These are phyloP conservation scores for Citrus inodora DNA, from an alignment of 345 rosid genomes.

Conservation along the genomic window DNA sequence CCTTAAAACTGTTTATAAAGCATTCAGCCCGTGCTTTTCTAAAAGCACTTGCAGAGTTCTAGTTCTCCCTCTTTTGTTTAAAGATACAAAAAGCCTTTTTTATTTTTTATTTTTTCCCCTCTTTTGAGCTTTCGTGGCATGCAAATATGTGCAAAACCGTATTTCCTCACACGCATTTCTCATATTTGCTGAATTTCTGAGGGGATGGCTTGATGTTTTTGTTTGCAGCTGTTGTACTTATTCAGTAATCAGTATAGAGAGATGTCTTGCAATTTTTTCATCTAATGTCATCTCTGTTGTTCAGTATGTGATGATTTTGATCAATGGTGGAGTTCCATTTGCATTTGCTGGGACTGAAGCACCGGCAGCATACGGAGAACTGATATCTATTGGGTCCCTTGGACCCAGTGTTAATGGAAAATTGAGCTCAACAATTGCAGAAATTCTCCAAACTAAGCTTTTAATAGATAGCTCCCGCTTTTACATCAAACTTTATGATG, in stretches of 20 bases:
- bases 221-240: neutral
- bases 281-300: neutral
- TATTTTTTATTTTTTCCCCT: too few relatives aligned
- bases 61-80: neutral
- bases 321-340: conserved; percentile 83
- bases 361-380: conserved; percentile 88
- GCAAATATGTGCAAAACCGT: too few relatives aligned
- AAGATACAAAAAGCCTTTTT: neutral
- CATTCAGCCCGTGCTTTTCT: neutral
- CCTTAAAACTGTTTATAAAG: neutral
- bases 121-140: neutral
- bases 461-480: conserved; percentile 80
- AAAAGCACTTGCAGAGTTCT: neutral
- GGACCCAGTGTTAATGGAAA: conserved; percentile 69
- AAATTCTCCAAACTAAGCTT: conserved; percentile 79
- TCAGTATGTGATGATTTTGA: conserved; percentile 89
- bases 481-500: conserved; percentile 82
- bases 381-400: conserved; percentile 83
- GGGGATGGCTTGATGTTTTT: neutral
- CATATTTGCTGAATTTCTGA: neutral
- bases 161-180: neutral
- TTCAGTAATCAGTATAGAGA: neutral
- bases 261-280: neutral
- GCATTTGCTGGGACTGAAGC: conserved; percentile 85
- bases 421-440: conserved; percentile 74